Evolutionary conservation across 441 rosid genomes (phyloP).

Genomic region (Theobroma grandiflorum): DNA sequence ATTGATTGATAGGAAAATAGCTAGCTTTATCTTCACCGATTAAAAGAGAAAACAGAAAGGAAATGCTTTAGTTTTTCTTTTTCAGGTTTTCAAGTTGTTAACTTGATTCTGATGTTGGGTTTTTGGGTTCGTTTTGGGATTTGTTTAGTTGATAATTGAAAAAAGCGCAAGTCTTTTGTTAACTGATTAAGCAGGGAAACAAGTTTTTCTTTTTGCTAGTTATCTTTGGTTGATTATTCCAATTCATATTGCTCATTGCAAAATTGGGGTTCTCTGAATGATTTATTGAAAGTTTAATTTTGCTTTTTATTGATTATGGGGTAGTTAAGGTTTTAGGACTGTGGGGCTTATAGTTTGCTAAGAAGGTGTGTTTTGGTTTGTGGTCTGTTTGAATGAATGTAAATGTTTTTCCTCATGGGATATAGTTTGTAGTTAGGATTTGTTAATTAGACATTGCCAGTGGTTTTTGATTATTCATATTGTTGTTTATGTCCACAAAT

Average conservation of each 20-base stretch:
- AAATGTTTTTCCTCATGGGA: not conserved
- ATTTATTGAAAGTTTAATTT: not conserved
- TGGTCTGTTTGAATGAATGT: not conserved
- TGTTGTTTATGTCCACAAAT: not conserved
- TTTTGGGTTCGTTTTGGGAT: not conserved
- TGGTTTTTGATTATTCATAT: not conserved
- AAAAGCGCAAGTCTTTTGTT: not conserved
- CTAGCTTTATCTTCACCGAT: constrained; percentile 6
- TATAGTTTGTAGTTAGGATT: not conserved
- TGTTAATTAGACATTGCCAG: not conserved
- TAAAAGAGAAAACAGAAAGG: not conserved
- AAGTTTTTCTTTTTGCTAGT: too few relatives aligned
- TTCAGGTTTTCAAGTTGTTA: not conserved
- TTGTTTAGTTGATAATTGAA: not conserved
- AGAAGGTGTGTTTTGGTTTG: not conserved
- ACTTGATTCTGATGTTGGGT: not conserved
- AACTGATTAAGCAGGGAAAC: too few relatives aligned
- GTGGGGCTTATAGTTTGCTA: not conserved
- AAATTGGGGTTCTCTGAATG: constrained; percentile 3
- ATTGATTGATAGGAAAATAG: constrained; percentile 1
- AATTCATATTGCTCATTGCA: not conserved
- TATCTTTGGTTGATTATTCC: not conserved
- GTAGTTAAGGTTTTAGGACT: not conserved
- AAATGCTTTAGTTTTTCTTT: not conserved
- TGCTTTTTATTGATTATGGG: not conserved